phyloP scores from a whole-genome alignment of 2,329 filamentous ascomycete genomes.

The Rutstroemia sp. region DNA sequence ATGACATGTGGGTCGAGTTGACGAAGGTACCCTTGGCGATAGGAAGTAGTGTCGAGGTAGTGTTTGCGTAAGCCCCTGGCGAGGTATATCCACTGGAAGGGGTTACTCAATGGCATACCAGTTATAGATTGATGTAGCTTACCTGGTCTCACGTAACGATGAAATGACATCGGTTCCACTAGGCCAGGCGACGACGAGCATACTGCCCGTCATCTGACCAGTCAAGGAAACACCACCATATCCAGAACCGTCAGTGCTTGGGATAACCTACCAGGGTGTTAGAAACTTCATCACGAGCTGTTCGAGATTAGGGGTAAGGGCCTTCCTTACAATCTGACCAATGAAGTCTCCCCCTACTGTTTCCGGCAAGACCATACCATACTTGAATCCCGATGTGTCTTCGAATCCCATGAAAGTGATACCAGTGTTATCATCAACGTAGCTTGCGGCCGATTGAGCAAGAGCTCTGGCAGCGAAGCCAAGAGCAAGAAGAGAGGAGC shows the following conservation, averaged over 20 bases:
- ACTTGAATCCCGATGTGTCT: slow-evolving; percentile 34
- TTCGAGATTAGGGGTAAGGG: slow-evolving; percentile 1
- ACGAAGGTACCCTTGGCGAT: slow-evolving; percentile 45
- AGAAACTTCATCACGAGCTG: background rate
- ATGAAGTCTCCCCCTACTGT: slow-evolving; percentile 44
- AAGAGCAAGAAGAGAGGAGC: background rate
- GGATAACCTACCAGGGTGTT: background rate
- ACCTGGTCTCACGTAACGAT: slow-evolving; percentile 32
- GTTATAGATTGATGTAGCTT: background rate
- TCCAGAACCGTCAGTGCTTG: slow-evolving; percentile 26
- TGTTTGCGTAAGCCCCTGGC: slow-evolving; percentile 36
- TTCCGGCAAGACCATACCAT: slow-evolving; percentile 45
- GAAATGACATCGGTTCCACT: slow-evolving; percentile 36
- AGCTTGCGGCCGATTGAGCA: slow-evolving; percentile 22
- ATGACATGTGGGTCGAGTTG: slow-evolving; percentile 45
- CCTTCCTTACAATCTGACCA: slow-evolving; percentile 43
- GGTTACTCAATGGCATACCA: background rate
- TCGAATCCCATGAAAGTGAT: slow-evolving; percentile 37
- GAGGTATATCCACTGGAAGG: slow-evolving; percentile 36
- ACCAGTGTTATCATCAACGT: slow-evolving; percentile 37
- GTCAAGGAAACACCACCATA: slow-evolving; percentile 43
- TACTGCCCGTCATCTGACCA: slow-evolving; percentile 38
- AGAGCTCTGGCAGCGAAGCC: slow-evolving; percentile 1
- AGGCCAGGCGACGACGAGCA: slow-evolving; percentile 44
- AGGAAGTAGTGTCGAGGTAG: slow-evolving; percentile 34